Evolutionary conservation across 768 basidiomycete genomes (phyloP).

Genomic region (Auricularia sp.): DNA sequence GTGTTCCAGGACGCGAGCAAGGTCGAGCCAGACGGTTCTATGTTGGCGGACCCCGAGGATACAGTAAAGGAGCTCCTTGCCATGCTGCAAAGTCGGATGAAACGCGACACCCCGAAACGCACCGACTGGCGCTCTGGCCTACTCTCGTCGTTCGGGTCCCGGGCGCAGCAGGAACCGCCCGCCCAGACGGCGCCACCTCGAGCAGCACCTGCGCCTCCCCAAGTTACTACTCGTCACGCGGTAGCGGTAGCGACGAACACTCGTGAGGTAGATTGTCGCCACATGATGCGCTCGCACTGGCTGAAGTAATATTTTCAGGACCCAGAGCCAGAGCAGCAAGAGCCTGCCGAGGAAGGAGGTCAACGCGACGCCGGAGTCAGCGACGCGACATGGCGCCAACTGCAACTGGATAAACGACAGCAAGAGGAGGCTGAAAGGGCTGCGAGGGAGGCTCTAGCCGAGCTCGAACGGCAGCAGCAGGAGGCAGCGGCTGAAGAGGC

Average conservation of each 20-base stretch:
- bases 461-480: conserved; percentile 11
- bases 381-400: conserved; percentile 41
- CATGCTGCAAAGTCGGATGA: conserved; percentile 11
- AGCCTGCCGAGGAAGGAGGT: background rate
- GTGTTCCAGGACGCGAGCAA: conserved; percentile 25
- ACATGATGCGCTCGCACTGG: background rate
- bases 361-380: conserved; percentile 42
- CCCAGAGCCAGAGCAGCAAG: background rate
- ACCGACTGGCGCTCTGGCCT: background rate
- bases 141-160: too few species aligned
- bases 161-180: conserved; percentile 2
- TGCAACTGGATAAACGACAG: conserved; percentile 32
- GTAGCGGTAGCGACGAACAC: background rate
- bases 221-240: conserved; percentile 4
- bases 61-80: conserved; percentile 11
- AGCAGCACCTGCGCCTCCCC: background rate
- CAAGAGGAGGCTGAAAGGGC: conserved; percentile 3
- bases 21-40: conserved; percentile 9
- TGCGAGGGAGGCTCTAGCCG: conserved; percentile 11
- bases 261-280: background rate
- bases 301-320: conserved; percentile 1
- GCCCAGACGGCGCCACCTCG: background rate
- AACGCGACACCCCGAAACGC: conserved; percentile 3
- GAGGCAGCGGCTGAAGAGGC: conserved; percentile 17
- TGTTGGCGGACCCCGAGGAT: conserved; percentile 20